Percentiles rank a stretch among this genome's conserved stretches.
These are phyloP conservation scores for Tulasnella sp. DNA, from an alignment of 768 basidiomycete species.

Conservation along the genomic window DNA sequence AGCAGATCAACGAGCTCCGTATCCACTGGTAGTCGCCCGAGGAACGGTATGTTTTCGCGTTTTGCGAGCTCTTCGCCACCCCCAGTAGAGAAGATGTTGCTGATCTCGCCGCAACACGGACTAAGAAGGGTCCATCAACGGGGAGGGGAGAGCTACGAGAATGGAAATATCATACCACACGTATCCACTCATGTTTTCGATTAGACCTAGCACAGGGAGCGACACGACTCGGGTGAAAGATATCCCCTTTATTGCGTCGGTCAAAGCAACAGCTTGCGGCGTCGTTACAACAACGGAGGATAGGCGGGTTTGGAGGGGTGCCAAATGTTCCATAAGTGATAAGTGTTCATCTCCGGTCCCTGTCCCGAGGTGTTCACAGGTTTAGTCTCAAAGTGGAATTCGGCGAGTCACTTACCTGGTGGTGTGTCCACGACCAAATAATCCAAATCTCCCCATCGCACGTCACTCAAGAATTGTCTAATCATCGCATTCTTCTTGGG, in stretches of 20 bases:
- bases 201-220: conserved; percentile 82
- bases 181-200: conserved; percentile 99
- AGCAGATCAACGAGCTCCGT: conserved; percentile 82
- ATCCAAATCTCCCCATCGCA: conserved; percentile 92
- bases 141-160: not conserved
- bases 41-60: conserved; percentile 65
- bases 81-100: conserved; percentile 90
- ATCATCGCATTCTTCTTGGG: conserved; percentile 99
- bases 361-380: conserved; percentile 38
- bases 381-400: not conserved
- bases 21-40: conserved; percentile 91
- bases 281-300: conserved; percentile 92
- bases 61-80: conserved; percentile 87
- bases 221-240: conserved; percentile 88
- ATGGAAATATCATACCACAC: conserved; percentile 50
- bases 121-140: not conserved
- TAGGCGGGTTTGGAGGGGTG: conserved; percentile 71
- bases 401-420: conserved; percentile 60
- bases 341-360: conserved; percentile 99
- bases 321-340: conserved; percentile 89
- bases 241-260: conserved; percentile 93
- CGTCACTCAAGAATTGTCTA: conserved; percentile 87
- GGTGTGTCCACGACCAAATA: conserved; percentile 94
- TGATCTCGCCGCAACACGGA: conserved; percentile 93
- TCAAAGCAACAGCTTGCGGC: conserved; percentile 92